A percentile compares a stretch with the other conserved stretches of the same genome.
Evolutionary conservation across 2,329 filamentous ascomycete species (phyloP).

Genomic region (Botrytis pseudocinerea): DNA sequence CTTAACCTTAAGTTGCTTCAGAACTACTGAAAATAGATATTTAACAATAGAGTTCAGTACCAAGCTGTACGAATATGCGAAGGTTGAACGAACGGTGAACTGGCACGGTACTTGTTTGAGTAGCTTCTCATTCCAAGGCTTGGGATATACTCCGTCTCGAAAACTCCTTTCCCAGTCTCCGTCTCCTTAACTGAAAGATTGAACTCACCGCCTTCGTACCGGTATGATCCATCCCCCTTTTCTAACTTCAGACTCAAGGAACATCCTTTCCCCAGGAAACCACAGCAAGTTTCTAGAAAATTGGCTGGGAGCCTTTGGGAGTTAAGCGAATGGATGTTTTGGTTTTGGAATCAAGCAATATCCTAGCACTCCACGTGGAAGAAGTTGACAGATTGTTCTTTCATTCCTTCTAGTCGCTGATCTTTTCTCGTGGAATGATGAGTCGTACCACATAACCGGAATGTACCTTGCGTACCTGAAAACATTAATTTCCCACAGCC

Average conservation of each 20-base stretch:
- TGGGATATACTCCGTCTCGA: constrained; percentile 1
- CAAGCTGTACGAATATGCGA: neutral
- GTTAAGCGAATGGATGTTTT: neutral
- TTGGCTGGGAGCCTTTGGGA: neutral
- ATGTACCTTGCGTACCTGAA: neutral
- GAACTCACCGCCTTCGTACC: constrained; percentile 8
- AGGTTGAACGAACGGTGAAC: neutral
- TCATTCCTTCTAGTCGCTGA: constrained; percentile 14
- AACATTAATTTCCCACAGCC: constrained; percentile 10
- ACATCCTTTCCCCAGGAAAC: neutral
- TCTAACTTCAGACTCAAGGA: neutral
- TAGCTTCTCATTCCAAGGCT: neutral
- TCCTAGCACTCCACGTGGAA: neutral
- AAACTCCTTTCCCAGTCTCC: constrained; percentile 1
- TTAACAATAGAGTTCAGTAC: neutral
- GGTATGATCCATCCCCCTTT: neutral
- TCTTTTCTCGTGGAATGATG: neutral
- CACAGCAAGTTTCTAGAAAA: constrained; percentile 9
- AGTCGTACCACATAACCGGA: neutral
- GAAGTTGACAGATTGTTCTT: constrained; percentile 19
- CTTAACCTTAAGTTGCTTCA: neutral
- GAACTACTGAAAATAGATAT: constrained; percentile 5
- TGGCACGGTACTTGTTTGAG: neutral
- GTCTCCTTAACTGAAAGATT: neutral
- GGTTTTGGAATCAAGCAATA: constrained; percentile 1